Evolutionary conservation across 805 yeast genomes (phyloP).

Genomic region (Helenozyma baotianmanensis): DNA sequence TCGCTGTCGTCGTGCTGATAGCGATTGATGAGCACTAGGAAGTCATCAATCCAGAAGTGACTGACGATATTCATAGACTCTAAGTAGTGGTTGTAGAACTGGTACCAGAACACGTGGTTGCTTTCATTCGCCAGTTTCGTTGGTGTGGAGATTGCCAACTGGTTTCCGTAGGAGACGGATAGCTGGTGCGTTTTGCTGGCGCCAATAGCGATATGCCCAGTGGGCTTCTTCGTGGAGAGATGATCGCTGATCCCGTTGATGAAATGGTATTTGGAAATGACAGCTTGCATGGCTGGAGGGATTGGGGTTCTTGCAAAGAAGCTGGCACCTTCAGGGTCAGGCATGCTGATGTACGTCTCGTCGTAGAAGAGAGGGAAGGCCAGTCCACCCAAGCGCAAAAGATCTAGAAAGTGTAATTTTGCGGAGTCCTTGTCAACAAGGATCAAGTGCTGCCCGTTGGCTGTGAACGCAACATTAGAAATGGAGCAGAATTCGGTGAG

Average conservation of each 20-base stretch:
- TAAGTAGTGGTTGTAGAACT: constrained; percentile 28
- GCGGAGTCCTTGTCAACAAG: constrained; percentile 13
- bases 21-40: constrained; percentile 31
- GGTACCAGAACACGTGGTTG: constrained; percentile 38
- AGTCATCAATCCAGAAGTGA: constrained; percentile 35
- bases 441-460: constrained; percentile 21
- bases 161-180: constrained; percentile 10
- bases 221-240: constrained; percentile 13
- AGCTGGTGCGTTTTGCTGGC: constrained; percentile 10
- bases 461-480: constrained; percentile 19
- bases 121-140: constrained; percentile 9
- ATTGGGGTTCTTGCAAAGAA: constrained; percentile 26
- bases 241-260: constrained; percentile 15
- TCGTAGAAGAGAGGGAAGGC: constrained; percentile 19
- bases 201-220: constrained; percentile 18
- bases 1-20: constrained; percentile 14
- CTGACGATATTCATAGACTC: constrained; percentile 30
- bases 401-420: constrained; percentile 20
- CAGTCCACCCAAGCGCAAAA: constrained; percentile 10
- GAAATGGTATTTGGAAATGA: constrained; percentile 19
- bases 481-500: constrained; percentile 21
- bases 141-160: constrained; percentile 15
- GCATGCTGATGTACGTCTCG: constrained; percentile 23
- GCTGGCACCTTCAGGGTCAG: constrained; percentile 7
- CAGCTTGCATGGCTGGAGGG: constrained; percentile 25